Evolutionary conservation across 2,329 filamentous ascomycete species (phyloP).

Genomic region (Didymella pomorum): DNA sequence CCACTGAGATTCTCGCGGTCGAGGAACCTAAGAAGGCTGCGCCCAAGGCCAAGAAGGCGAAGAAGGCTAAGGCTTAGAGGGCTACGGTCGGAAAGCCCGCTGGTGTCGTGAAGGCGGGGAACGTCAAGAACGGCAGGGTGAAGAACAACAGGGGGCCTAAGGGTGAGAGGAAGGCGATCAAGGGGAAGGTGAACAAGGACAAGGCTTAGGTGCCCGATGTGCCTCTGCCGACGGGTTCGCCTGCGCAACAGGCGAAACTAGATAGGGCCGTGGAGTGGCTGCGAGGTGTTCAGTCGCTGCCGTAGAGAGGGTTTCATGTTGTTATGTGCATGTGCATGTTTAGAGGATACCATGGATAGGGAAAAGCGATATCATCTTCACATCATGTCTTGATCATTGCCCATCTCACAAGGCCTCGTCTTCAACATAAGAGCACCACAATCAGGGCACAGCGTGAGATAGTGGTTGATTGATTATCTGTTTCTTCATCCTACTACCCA

Average conservation of each 20-base stretch:
- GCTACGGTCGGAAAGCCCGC: constrained; percentile 4
- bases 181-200: constrained; percentile 31
- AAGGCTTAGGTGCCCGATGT: constrained; percentile 12
- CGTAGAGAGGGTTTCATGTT: background rate
- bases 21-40: constrained; percentile 31
- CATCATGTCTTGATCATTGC: background rate
- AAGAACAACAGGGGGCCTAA: too few relatives aligned
- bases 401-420: background rate
- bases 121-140: background rate
- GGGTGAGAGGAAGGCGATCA: constrained; percentile 6
- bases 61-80: constrained; percentile 24
- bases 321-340: constrained; percentile 7
- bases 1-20: constrained; percentile 16
- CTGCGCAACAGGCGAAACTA: background rate
- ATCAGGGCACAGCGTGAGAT: background rate
- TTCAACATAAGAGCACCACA: background rate
- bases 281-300: background rate
- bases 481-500: background rate
- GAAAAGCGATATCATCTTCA: constrained; percentile 15
- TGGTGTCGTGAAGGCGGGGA: constrained; percentile 15
- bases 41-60: constrained; percentile 34
- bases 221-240: background rate
- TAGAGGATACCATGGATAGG: constrained; percentile 16
- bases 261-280: constrained; percentile 4
- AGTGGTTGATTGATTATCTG: background rate